Percentiles rank a stretch among this genome's conserved stretches.
These are phyloP conservation scores for Pleurotus citrinopileatus DNA, from an alignment of 768 basidiomycete genomes.

Conservation along the genomic window DNA sequence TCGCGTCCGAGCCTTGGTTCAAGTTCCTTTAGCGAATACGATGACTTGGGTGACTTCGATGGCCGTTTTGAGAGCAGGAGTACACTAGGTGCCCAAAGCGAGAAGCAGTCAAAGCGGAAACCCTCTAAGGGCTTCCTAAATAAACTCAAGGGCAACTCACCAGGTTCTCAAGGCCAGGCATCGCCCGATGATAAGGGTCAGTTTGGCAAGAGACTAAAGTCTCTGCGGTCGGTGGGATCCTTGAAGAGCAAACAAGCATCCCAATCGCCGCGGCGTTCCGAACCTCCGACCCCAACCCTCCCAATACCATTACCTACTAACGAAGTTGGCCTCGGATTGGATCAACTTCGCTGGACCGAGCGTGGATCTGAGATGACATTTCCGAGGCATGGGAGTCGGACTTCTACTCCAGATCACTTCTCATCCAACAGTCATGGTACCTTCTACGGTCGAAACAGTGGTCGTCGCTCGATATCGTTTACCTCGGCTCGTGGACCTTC, in stretches of 20 bases:
- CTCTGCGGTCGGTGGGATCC: conserved; percentile 78
- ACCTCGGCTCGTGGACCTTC: conserved; percentile 34
- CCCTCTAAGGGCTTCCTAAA: conserved; percentile 67
- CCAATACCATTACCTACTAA: conserved; percentile 45
- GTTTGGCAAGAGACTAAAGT: conserved; percentile 59
- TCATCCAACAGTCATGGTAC: conserved; percentile 25
- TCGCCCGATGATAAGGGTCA: conserved; percentile 37
- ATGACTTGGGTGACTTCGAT: conserved; percentile 84
- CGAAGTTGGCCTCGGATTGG: conserved; percentile 55
- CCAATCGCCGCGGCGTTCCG: conserved; percentile 30
- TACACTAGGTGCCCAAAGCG: conserved; percentile 54
- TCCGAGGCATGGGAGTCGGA: conserved; percentile 18
- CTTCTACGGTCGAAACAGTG: conserved; percentile 41
- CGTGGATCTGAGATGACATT: conserved; percentile 22
- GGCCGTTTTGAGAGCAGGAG: conserved; percentile 82
- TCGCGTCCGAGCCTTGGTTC: conserved; percentile 73
- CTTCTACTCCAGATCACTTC: conserved; percentile 33
- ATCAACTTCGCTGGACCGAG: conserved; percentile 51
- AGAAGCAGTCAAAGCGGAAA: conserved; percentile 49
- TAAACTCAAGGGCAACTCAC: conserved; percentile 47
- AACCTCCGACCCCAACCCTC: conserved; percentile 46
- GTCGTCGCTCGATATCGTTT: conserved; percentile 77
- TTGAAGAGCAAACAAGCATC: conserved; percentile 53
- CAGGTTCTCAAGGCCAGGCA: conserved; percentile 42
- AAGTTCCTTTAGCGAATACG: conserved; percentile 80